These are phyloP conservation scores for Fomitopsis pinicola DNA, from an alignment of 1,284 basidiomycete genomes.

Conservation along the genomic window DNA sequence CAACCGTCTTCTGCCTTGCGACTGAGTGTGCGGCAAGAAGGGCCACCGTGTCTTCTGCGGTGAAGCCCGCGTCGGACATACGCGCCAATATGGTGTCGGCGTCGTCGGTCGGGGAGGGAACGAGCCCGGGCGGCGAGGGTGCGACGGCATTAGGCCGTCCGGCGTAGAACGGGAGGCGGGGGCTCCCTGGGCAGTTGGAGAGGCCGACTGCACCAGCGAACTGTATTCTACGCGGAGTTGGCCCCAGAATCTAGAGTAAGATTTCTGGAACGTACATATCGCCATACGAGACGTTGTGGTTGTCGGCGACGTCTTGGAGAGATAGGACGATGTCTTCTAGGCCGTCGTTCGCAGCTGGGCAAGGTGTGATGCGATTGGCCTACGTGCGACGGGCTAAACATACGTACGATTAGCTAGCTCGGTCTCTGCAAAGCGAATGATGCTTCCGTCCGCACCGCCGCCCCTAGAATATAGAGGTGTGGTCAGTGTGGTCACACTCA, in stretches of 20 bases:
- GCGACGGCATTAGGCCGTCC: slow-evolving; percentile 21
- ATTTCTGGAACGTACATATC: slow-evolving; percentile 15
- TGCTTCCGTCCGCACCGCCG: slow-evolving; percentile 18
- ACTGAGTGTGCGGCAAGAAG: slow-evolving; percentile 18
- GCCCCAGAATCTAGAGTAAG: not conserved
- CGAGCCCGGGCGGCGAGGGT: slow-evolving; percentile 17
- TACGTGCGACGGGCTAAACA: not conserved
- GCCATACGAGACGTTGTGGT: slow-evolving; percentile 17
- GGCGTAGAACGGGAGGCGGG: slow-evolving; percentile 19
- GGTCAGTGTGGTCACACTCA: not conserved
- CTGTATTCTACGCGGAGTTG: slow-evolving; percentile 15
- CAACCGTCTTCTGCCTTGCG: slow-evolving; percentile 12
- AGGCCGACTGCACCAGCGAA: slow-evolving; percentile 24
- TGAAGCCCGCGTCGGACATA: slow-evolving; percentile 17
- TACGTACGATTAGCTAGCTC: slow-evolving; percentile 14
- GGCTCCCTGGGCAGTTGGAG: slow-evolving; percentile 24
- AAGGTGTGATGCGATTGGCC: not conserved
- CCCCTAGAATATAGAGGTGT: not conserved
- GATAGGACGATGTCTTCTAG: slow-evolving; percentile 17
- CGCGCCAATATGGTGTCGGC: slow-evolving; percentile 13
- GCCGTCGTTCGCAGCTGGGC: slow-evolving; percentile 12
- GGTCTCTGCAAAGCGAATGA: slow-evolving; percentile 17
- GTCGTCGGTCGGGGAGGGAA: slow-evolving; percentile 13
- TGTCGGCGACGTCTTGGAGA: slow-evolving; percentile 17
- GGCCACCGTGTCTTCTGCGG: slow-evolving; percentile 10